A percentile compares a stretch with the other conserved stretches of the same genome.
These are phyloP conservation scores for Aspergillus vadensis DNA, from an alignment of 2,329 filamentous ascomycete species.

Conservation along the genomic window DNA sequence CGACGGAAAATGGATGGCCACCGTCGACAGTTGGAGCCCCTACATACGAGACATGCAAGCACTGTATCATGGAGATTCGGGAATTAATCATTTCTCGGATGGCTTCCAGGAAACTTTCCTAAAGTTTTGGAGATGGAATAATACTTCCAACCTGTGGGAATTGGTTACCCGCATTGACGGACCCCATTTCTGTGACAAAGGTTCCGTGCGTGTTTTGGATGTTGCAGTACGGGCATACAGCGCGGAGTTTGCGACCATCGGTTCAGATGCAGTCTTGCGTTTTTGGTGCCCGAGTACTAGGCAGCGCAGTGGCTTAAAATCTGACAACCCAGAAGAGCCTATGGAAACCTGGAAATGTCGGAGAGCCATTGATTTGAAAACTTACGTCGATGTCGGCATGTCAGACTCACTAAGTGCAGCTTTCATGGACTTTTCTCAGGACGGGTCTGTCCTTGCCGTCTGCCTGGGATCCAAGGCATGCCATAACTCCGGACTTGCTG, in stretches of 20 bases:
- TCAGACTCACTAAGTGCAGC: constrained; percentile 54
- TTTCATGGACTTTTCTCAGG: constrained; percentile 75
- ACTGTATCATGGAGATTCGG: constrained; percentile 47
- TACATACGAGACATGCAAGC: constrained; percentile 67
- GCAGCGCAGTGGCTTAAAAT: constrained; percentile 66
- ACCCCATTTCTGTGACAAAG: constrained; percentile 66
- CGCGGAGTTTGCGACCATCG: constrained; percentile 79
- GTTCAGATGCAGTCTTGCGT: constrained; percentile 74
- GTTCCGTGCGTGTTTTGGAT: constrained; percentile 65
- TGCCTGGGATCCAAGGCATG: constrained; percentile 44
- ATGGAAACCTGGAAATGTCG: constrained; percentile 75
- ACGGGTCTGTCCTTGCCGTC: constrained; percentile 79
- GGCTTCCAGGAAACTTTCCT: constrained; percentile 71
- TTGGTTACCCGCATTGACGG: constrained; percentile 80
- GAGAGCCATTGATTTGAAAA: constrained; percentile 55
- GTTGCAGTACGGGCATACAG: constrained; percentile 70
- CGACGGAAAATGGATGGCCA: constrained; percentile 87
- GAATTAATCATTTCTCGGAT: constrained; percentile 45
- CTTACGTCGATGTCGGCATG: constrained; percentile 24
- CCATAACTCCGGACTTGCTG: constrained; percentile 62
- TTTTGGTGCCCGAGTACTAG: constrained; percentile 78
- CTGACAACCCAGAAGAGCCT: constrained; percentile 51
- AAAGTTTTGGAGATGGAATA: constrained; percentile 82
- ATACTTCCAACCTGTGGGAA: constrained; percentile 62
- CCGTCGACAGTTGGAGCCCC: constrained; percentile 87